Evolutionary conservation across 2,329 filamentous ascomycete species (phyloP), one percentile per base, ranked within the genome.

Genomic region (Alternaria conjuncta): DNA sequence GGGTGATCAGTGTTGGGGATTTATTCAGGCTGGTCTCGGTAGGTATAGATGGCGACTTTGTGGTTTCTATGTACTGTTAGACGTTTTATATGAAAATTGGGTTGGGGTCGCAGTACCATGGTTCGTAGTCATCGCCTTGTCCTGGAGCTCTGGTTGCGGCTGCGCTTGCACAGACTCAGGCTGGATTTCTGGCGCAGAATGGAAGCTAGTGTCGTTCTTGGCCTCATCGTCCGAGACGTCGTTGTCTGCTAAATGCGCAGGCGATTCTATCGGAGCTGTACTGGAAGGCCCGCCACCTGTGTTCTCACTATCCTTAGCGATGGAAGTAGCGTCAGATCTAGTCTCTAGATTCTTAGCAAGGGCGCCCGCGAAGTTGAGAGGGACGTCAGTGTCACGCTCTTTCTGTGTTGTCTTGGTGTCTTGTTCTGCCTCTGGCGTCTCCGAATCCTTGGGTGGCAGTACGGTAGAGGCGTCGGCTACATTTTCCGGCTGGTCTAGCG

Each of bases 131-230:
- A 32, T 50, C 18, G 18, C 25, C 46, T 66, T 26, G 20, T 55
- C 23, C 15, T 12, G 11, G 10, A 36, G 9, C 20, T 47, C 41
- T 21, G 28, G 6, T 21, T 64, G 57, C 20, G 43, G 28, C 12
- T 67, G 63, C 10, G 57, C 46, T 20, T 57, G 53, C 12, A 23
- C 25, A 55, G 49, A 9, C 5, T 73, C 65, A 15, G 65, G 64
- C 30, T 68, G 71, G 10, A 64, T 64, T 55, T 75, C 66, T 58
- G 65, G 64, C 10, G 71, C 71, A 4, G 71, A 72, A 23, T 73
- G 64, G 28, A 71, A 75, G 55, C 70, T 76, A 13, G 55, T 53
- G 20, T 76, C 70, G 9, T 72, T 66, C 55, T 71, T 72, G 15
- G 65, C 61, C n/a, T 74, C 70, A 23, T 74, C 70, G 18, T 76